Evolutionary conservation across 495 filamentous ascomycete species (phyloP).

Genomic region (Xylaria acuta): DNA sequence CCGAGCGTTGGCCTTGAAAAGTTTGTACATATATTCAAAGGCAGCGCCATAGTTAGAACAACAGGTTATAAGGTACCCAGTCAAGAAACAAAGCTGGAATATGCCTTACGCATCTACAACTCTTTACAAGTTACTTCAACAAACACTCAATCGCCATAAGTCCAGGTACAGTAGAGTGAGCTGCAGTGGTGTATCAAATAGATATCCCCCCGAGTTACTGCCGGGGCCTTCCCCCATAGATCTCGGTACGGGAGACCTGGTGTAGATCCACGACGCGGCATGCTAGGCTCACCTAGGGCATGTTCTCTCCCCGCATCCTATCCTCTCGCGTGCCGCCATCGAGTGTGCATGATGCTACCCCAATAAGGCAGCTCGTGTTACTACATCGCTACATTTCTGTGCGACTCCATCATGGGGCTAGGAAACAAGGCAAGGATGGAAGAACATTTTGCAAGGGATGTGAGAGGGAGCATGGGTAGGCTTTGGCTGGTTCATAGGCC

Average conservation of each 20-base stretch:
- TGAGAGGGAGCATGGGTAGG: neutral
- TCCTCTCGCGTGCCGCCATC: conserved; percentile 9
- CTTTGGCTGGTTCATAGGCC: neutral
- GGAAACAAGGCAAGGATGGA: neutral
- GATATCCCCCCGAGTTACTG: neutral
- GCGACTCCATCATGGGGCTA: conserved; percentile 19
- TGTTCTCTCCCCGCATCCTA: conserved; percentile 29
- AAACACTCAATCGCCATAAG: neutral
- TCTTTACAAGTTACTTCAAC: neutral
- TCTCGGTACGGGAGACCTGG: neutral
- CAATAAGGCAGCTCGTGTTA: conserved; percentile 28
- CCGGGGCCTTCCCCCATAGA: neutral
- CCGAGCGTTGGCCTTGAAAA: neutral
- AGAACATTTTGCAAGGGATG: neutral
- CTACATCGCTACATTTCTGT: conserved; percentile 23
- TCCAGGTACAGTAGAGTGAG: neutral
- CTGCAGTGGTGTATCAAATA: neutral
- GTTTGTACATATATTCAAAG: neutral
- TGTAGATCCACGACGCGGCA: conserved; percentile 3
- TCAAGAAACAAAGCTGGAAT: neutral
- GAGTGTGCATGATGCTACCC: conserved; percentile 23
- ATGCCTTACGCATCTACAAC: neutral
- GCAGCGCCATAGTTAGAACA: too few species aligned
- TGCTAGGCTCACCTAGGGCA: neutral
- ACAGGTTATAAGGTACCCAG: too few species aligned